Evolutionary conservation across 805 yeast genomes (phyloP), one percentile per base, ranked within the genome.

Genomic region (Ogataea degrootiae): DNA sequence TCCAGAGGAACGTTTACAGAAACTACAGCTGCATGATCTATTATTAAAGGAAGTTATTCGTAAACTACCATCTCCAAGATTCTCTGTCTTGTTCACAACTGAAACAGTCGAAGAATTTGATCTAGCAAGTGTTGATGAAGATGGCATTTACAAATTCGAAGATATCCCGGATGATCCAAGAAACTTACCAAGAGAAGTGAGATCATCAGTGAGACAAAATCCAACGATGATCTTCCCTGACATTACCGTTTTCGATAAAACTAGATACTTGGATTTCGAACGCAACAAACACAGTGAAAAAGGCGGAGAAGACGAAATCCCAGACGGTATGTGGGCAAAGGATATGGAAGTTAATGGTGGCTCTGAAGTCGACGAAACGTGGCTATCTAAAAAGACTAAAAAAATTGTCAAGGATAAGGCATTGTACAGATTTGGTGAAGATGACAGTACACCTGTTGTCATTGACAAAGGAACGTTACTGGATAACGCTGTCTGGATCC

Each of bases 41-140:
- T 51, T 69, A 15, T 50, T 87, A 11, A 70, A 85, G 44, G 71
- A 72, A 17, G 72, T 86, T 4, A 51, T 86, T n/a, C 75, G 86
- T 35, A 80, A 78, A 46, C 63, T 86, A 12, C 96, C 97, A 1
- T 74, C 91, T 0, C 96, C 96, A 0, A 77, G 79, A 50, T 76
- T 75, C 46, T 71, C 89, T 2, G 66, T 90, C 2, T 62, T 88
- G 2, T 70, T 81, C 48, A 79, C 90, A 0, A 72, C 83, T 11
- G 55, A 60, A 4, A 62, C 69, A 3, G 36, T 55, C 2, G 48
- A 47, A 2, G 52, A 55, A 2, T 56, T 59, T n/a, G 62, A 61
- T 7, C 41, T 51, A 29, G 37, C 48, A 2, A n/a, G 43, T 21
- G 42, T 54, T 37, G 34, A 39, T 23, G 45, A 52, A n/a, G 48